A percentile compares a stretch with the other conserved stretches of the same genome.
phyloP scores from a whole-genome alignment of 2,329 filamentous ascomycete genomes.

The Xylaria multiplex region DNA sequence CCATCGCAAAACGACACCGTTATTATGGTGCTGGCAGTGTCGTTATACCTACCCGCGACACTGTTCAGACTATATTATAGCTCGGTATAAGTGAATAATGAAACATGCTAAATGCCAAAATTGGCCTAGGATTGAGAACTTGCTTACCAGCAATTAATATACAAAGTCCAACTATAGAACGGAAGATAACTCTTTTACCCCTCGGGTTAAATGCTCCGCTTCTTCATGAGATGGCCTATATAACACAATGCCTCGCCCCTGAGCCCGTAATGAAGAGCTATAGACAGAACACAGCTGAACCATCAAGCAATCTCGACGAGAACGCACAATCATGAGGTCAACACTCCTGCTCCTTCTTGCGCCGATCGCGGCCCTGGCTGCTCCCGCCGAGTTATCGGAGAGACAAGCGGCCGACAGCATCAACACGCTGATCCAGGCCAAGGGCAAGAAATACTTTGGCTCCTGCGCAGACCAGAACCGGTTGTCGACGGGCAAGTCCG shows the following conservation, averaged over 20 bases:
- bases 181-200: slow-evolving; percentile 27
- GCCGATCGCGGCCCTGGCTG: slow-evolving; percentile 50
- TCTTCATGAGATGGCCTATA: slow-evolving; percentile 17
- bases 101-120: neutral
- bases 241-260: slow-evolving; percentile 9
- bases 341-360: slow-evolving; percentile 51
- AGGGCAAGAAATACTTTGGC: slow-evolving; percentile 74
- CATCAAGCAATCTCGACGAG: slow-evolving; percentile 26
- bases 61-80: neutral
- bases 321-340: slow-evolving; percentile 46
- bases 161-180: slow-evolving; percentile 19
- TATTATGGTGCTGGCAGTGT: too few relatives aligned
- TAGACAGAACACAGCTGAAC: neutral
- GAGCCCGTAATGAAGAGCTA: neutral
- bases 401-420: slow-evolving; percentile 60
- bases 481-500: slow-evolving; percentile 60
- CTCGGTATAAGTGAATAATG: neutral
- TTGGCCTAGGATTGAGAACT: neutral
- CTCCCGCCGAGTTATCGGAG: slow-evolving; percentile 48
- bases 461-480: slow-evolving; percentile 64
- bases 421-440: slow-evolving; percentile 65
- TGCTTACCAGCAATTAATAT: slow-evolving; percentile 20
- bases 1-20: neutral
- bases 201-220: slow-evolving; percentile 31
- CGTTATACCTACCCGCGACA: neutral